Evolutionary conservation across 2,329 filamentous ascomycete genomes (phyloP).

Genomic region (Aspergillus puulaauensis): DNA sequence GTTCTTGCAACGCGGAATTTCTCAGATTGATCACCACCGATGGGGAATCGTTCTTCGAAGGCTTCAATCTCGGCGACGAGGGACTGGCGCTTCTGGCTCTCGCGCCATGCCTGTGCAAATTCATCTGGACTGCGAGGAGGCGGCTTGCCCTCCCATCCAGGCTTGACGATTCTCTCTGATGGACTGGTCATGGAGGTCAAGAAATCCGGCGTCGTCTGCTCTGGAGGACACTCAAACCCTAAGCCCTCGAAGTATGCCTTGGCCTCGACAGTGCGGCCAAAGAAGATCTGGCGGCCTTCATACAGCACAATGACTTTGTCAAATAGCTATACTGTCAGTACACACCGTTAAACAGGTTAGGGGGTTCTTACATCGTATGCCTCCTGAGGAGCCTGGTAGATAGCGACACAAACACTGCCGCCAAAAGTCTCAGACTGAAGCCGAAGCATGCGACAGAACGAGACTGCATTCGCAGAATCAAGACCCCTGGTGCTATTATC

Average conservation of each 20-base stretch:
- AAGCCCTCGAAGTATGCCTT: constrained; percentile 66
- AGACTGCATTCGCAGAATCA: constrained; percentile 56
- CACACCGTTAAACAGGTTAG: too few relatives aligned
- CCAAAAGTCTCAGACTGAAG: constrained; percentile 51
- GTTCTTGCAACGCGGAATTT: constrained; percentile 43
- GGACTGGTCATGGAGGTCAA: constrained; percentile 70
- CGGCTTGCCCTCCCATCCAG: constrained; percentile 62
- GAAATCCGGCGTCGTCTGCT: constrained; percentile 71
- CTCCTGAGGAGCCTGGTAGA: constrained; percentile 53
- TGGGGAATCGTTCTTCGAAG: constrained; percentile 42
- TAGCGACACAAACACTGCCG: constrained; percentile 53
- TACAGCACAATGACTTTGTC: constrained; percentile 73
- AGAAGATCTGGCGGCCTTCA: constrained; percentile 75
- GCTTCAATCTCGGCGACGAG: constrained; percentile 46
- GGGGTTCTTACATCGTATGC: constrained; percentile 45
- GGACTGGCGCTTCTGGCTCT: constrained; percentile 47
- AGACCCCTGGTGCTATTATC: constrained; percentile 52
- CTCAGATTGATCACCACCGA: constrained; percentile 41
- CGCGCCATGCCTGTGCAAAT: constrained; percentile 60
- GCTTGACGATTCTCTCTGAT: constrained; percentile 55
- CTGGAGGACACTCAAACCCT: constrained; percentile 67
- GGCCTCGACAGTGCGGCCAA: constrained; percentile 62
- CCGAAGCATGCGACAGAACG: constrained; percentile 55
- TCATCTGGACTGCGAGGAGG: constrained; percentile 67
- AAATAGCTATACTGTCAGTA: constrained; percentile 53